Evolutionary conservation across 75 land plant genomes (phyloP), one percentile per base, ranked within the genome.

Genomic region (Larix kaempferi): DNA sequence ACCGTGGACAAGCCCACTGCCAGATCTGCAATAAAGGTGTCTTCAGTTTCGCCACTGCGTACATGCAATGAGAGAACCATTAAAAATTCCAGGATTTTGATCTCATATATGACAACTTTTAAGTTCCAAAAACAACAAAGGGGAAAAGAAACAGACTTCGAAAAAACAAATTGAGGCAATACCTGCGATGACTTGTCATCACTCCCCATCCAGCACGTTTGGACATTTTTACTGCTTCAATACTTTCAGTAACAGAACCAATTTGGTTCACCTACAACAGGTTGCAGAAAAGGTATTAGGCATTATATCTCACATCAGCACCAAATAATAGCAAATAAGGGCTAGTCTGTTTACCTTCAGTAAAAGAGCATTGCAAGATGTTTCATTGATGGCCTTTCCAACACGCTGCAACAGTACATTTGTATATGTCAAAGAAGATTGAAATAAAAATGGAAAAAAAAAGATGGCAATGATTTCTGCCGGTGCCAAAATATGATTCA

Each of bases 311-410:
- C 44, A 16, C 19, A 78, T 33, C 74, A 27, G 41, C 35, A 29
- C 52, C 77, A 37, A 44, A 17, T 21, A 74, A 74, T 73, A 33
- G 17, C 49, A 71, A 21, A 23, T n/a, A 16, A 26, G 19, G 62
- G 7, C 21, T 49, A 74, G 25, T 16, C 39, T 27, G 14, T 11
- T n/a, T 87, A 91, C 96, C 98, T 97, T 97, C 77, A 97, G 79
- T 37, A 97, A 89, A 77, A 97, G 99, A 16, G 99, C 99, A 84
- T 97, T 97, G 95, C 99, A 97, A 11, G 91, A 74, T 75, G 89
- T 93, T 76, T 88, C 93, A 25, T 87, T 81, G 78, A 97, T 97
- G 25, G 99, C 99, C 81, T 95, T 90, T 56, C 79, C 88, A 52
- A 97, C 99, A 64, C 98, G 86, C 99, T 96, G 91, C 74, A 74